These are phyloP conservation scores for Penicillium sp. DNA, from an alignment of 2,329 filamentous ascomycete genomes.

Conservation along the genomic window DNA sequence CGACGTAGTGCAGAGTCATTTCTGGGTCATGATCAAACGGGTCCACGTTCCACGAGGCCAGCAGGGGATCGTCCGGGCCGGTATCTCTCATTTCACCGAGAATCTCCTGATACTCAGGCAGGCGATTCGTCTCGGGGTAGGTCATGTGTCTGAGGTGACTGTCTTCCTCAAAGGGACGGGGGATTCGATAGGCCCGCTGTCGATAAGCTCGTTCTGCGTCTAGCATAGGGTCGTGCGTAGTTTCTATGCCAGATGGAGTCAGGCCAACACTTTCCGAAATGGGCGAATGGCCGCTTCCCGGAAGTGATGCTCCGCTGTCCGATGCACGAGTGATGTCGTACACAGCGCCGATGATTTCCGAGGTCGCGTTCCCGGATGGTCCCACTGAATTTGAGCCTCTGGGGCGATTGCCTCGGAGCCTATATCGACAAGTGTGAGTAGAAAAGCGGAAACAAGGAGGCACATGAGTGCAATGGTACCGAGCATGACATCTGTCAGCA, in stretches of 20 bases:
- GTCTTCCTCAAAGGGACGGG: slow-evolving; percentile 15
- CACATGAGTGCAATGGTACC: not conserved
- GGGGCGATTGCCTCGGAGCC: slow-evolving; percentile 32
- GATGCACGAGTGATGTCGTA: slow-evolving; percentile 29
- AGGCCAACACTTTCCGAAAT: slow-evolving; percentile 25
- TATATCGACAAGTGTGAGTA: slow-evolving; percentile 12
- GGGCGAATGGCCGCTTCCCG: slow-evolving; percentile 27
- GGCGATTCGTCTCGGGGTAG: slow-evolving; percentile 9
- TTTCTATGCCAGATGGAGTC: slow-evolving; percentile 24
- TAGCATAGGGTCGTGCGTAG: slow-evolving; percentile 18
- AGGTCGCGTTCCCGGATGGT: slow-evolving; percentile 14
- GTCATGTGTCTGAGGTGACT: slow-evolving; percentile 9
- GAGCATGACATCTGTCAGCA: too few relatives aligned
- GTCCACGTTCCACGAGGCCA: slow-evolving; percentile 46
- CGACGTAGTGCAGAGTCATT: slow-evolving; percentile 47
- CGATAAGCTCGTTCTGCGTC: slow-evolving; percentile 24
- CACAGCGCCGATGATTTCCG: slow-evolving; percentile 20
- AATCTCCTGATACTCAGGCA: slow-evolving; percentile 27
- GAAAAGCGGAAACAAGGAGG: not conserved
- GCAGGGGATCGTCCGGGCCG: slow-evolving; percentile 26
- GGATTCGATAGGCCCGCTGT: slow-evolving; percentile 15
- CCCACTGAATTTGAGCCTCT: slow-evolving; percentile 20
- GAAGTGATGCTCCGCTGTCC: slow-evolving; percentile 26
- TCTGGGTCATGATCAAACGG: slow-evolving; percentile 49
- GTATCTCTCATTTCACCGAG: slow-evolving; percentile 27